Base-by-base conservation (phyloP, 176 grass and related monocot genomes). In the Oryza glumipatula region DNA sequence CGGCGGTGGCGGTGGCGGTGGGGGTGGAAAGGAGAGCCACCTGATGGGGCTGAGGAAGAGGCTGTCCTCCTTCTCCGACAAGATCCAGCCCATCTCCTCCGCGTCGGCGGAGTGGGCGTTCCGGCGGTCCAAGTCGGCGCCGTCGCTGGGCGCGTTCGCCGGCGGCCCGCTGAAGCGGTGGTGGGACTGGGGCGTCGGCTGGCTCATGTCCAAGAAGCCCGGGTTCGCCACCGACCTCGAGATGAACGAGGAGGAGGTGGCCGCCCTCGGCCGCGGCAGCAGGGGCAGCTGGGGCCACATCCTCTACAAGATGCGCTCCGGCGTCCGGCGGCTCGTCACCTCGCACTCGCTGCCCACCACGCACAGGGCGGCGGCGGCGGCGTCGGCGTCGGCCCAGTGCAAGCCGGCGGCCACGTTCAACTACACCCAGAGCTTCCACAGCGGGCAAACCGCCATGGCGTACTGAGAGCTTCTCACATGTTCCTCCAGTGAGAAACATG, bases 221-320 rank as follows among this genome's bases (percentile, higher is more conserved):
- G 77, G 73, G 17, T 90, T 99, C 81, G 84, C 88, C 54, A 64
- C 70, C 54, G 97, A 99, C 85, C 88, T 99, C 17, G 97, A 99
- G 86, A 92, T 99, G 97, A 99, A 96, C 91, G 94, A 94, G 80
- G 96, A 96, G 88, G 97, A 99, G 88, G 91, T 73, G 32, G 88
- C 91, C 35, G 68, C 88, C 43, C 86, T 96, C 16, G 97, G 97
- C 1, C 89, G 86, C 68, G 82, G 86, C 4, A 79, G 85, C 92
- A 70, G 52, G 66, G 97, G 97, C 28, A 96, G 75, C 86, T 92
- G 82, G 90, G 87, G 47, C 19, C 94, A 99, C 68, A 70, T 96
- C 84, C 69, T 99, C 82, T 96, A 91, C 89, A 93, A 90, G 85
- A 23, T 91, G 80, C 89, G 92, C 65, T 89, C 91, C 61, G 84